Evolutionary conservation across 495 filamentous ascomycete genomes (phyloP), one percentile per base, ranked within the genome.

Genomic region (Annulohypoxylon stygium): DNA sequence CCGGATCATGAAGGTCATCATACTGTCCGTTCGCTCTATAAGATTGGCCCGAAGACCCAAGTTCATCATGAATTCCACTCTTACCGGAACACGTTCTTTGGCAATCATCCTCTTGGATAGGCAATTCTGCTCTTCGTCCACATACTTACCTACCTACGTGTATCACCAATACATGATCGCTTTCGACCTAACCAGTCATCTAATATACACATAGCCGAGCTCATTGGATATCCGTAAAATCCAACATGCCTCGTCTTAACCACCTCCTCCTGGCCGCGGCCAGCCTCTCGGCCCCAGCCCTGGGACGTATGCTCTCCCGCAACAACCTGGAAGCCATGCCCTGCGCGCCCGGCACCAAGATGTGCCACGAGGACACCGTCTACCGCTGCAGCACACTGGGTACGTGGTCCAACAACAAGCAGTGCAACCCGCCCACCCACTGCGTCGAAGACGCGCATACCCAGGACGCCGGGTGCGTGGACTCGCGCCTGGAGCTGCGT

Each of bases 321-420:
- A 14, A 18, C 48, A 18, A 43, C 6, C 12, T 20, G 10, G 9
- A 59, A 39, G 18, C 10, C 45, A 2, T 4, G 16, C 60, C 54
- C 6, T 66, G 63, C 39, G 12, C 11, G 6, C 14, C 23, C 1
- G 62, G 51, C 4, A 18, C 16, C 1, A 47, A 43, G 55, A 51
- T 30, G n/a, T 69, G 66, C 37, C 10, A 53, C 53, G 36, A 30
- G 0, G 12, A 69, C 50, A 14, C 12, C 26, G 25, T 69, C 50
- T 57, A 54, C 39, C 1, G 12, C 4, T 69, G 66, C 18, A 37
- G 54, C 6, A 0, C 36, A 4, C n/a, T 2, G 2, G 39, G 54
- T 11, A 43, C 9, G 3, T 69, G 66, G 66, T 12, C 26, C 12
- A 4, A 12, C 25, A 16, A 11, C 4, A n/a, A 30, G 20, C 23